Conservation (phyloP, 1,139 yeast species). For the Lodderomyces oxycetoniae region DNA sequence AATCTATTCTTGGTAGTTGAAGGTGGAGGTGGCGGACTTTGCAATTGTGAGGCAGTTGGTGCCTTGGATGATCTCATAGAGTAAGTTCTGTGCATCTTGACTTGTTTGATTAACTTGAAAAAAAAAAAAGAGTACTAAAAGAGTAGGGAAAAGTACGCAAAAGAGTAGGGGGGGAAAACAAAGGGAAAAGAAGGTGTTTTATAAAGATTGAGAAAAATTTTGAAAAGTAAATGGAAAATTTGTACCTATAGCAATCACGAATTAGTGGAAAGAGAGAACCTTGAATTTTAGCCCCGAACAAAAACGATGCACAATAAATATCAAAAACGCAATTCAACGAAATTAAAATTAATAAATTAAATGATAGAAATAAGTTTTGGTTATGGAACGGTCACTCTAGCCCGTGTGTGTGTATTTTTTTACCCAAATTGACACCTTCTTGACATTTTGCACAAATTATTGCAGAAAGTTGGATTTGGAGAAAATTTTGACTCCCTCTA, state of each 20-base stretch:
- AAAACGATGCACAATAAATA: no score
- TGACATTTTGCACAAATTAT: neutral
- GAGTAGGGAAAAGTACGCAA: neutral
- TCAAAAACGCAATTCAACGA: no score
- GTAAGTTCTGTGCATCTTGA: constrained; percentile 91
- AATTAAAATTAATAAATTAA: neutral
- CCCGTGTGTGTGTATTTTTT: neutral
- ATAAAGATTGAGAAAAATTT: constrained; percentile 1
- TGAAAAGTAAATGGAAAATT: neutral
- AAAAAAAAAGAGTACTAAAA: constrained; percentile 2
- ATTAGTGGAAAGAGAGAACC: no score
- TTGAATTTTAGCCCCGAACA: no score
- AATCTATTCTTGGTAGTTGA: constrained; percentile 72
- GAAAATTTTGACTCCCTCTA: neutral
- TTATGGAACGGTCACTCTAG: neutral
- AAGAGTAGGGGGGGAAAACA: neutral
- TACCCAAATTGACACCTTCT: neutral
- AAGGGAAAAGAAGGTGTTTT: constrained; percentile 3
- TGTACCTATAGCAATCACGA: no score
- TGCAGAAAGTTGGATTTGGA: neutral
- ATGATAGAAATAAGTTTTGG: neutral
- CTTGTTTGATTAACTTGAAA: neutral
- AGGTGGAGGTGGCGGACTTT: constrained; percentile 90
- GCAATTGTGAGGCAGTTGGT: constrained; percentile 94
- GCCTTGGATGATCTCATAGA: constrained; percentile 93